Conservation (phyloP, 2,329 filamentous ascomycete genomes). For the Talaromyces pinophilus region DNA sequence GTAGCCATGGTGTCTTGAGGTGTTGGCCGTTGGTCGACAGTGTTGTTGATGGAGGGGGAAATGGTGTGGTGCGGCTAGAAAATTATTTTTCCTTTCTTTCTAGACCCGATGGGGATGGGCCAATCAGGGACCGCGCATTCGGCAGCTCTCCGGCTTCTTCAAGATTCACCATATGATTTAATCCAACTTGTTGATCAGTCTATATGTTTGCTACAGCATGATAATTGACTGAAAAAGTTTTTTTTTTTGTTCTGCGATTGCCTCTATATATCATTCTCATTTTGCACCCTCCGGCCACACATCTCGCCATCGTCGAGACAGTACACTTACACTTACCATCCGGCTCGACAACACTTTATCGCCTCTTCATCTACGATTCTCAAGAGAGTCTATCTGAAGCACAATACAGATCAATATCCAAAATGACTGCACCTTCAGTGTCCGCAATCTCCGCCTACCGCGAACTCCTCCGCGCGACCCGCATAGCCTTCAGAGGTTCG, state of each 20-base stretch:
- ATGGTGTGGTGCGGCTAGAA: slow-evolving; percentile 20
- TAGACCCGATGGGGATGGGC: slow-evolving; percentile 28
- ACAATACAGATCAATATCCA: not conserved
- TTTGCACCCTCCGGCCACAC: not conserved
- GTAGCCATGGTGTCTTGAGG: slow-evolving; percentile 21
- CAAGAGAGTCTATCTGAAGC: not conserved
- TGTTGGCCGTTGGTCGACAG: not conserved
- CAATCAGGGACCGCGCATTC: slow-evolving; percentile 34
- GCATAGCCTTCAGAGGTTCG: slow-evolving; percentile 78
- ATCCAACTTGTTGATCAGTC: not conserved
- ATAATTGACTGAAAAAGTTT: no score
- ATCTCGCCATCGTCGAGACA: not conserved
- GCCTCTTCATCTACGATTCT: not conserved
- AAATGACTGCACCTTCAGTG: slow-evolving; percentile 37
- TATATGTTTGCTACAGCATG: not conserved
- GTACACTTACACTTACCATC: not conserved
- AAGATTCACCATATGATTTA: not conserved
- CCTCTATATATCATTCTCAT: not conserved
- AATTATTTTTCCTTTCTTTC: slow-evolving; percentile 39
- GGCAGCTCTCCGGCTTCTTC: slow-evolving; percentile 23
- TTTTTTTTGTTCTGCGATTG: no score
- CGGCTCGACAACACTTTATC: not conserved
- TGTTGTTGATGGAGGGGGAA: slow-evolving; percentile 13
- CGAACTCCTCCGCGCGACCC: slow-evolving; percentile 74
- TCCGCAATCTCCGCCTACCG: slow-evolving; percentile 77